These are phyloP conservation scores for Phytophthora agathidicida DNA, from an alignment of 352 stramenopile species.

Conservation along the genomic window DNA sequence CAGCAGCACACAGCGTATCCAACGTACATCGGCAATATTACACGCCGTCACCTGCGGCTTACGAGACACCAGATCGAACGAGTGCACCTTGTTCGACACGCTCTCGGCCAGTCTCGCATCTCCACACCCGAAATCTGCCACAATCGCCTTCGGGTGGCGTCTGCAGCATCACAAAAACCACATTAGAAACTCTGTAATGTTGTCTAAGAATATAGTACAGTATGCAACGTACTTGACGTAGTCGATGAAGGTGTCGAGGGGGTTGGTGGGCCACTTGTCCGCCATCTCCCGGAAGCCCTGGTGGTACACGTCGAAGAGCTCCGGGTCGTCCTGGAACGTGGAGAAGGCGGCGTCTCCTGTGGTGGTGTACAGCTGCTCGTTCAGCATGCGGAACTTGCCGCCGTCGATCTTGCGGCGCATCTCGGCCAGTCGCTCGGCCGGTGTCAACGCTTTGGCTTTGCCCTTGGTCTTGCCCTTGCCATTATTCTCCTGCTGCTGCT, in stretches of 20 bases:
- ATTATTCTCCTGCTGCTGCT: conserved; percentile 34
- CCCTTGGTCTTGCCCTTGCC: conserved; percentile 25
- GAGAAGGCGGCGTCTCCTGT: conserved; percentile 90
- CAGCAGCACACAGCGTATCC: not conserved
- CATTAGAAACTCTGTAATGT: no score
- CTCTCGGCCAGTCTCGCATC: conserved; percentile 94
- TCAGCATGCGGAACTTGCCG: conserved; percentile 98
- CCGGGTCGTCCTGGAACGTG: conserved; percentile 93
- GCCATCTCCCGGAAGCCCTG: conserved; percentile 98
- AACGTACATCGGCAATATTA: conserved; percentile 93
- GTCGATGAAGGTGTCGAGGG: conserved; percentile 96
- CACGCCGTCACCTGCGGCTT: conserved; percentile 94
- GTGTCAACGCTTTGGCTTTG: conserved; percentile 24
- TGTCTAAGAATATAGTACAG: not conserved
- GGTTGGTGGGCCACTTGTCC: conserved; percentile 97
- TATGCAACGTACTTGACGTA: conserved; percentile 84
- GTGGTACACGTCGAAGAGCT: conserved; percentile 98
- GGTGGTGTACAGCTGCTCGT: conserved; percentile 98
- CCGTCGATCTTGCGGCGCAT: conserved; percentile 92
- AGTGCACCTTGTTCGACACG: conserved; percentile 93
- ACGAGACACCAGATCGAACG: conserved; percentile 97
- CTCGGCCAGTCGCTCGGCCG: conserved; percentile 54
- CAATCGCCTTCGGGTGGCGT: conserved; percentile 68
- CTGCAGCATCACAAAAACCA: conserved; percentile 32
- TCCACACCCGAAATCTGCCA: conserved; percentile 99